A percentile compares a stretch with the other conserved stretches of the same genome.
Evolutionary conservation across 352 stramenopile genomes (phyloP).

Genomic region (Pythium folliculosum): DNA sequence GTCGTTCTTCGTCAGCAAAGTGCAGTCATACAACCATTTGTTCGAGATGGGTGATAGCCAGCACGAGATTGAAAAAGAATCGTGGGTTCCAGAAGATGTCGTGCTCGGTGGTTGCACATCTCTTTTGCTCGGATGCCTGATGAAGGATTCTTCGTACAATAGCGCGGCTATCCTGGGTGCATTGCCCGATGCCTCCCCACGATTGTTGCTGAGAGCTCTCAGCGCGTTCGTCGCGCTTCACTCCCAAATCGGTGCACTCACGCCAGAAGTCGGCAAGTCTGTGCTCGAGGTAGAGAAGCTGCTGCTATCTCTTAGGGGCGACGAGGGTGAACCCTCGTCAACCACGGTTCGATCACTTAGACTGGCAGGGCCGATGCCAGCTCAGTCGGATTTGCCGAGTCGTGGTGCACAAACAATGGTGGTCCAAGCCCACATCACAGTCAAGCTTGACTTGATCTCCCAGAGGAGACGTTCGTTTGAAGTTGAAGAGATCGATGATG

Average conservation of each 20-base stretch:
- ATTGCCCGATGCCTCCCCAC: slow-evolving; percentile 49
- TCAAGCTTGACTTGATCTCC: neutral
- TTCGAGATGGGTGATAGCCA: slow-evolving; percentile 41
- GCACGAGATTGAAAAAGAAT: slow-evolving; percentile 26
- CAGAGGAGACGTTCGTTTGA: neutral
- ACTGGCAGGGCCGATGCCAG: neutral
- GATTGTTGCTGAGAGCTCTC: slow-evolving; percentile 54
- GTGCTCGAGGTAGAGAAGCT: slow-evolving; percentile 71
- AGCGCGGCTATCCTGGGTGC: slow-evolving; percentile 35
- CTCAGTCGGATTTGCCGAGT: neutral
- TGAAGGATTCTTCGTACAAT: slow-evolving; percentile 50
- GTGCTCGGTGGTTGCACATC: slow-evolving; percentile 70
- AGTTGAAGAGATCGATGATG: slow-evolving; percentile 7
- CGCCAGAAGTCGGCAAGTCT: slow-evolving; percentile 60
- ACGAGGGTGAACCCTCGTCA: neutral
- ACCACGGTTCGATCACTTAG: neutral
- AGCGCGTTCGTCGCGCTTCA: slow-evolving; percentile 72
- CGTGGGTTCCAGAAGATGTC: slow-evolving; percentile 73
- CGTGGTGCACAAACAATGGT: neutral
- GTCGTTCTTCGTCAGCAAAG: slow-evolving; percentile 54
- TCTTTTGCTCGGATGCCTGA: slow-evolving; percentile 72
- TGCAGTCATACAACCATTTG: slow-evolving; percentile 54
- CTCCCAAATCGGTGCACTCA: slow-evolving; percentile 74
- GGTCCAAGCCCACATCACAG: neutral
- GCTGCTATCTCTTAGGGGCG: slow-evolving; percentile 40